Base-by-base conservation (phyloP, 768 basidiomycete species). In the Trichaptum fuscoviolaceum region DNA sequence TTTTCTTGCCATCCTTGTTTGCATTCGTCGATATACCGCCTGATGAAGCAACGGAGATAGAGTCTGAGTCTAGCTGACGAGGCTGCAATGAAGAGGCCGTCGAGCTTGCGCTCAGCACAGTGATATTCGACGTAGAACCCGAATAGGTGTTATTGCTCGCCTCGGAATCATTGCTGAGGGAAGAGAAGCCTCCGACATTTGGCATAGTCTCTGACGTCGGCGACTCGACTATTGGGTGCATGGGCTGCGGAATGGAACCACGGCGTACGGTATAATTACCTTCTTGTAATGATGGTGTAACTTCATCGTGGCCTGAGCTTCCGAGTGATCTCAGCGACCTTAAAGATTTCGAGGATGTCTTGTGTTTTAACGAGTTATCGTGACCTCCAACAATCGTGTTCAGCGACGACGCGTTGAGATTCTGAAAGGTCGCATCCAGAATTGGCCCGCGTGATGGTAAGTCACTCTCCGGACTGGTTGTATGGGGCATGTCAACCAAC, bases 191-290 rank as follows among this genome's bases (percentile, higher is more conserved):
- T 61, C 15, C 59, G 18, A 17, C 24, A 23, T 52, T 20, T 4
- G 42, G 42, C 42, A 52, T 52, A 52, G 12, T 52, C 20, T 52
- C 42, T 15, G 74, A 75, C 2, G 79, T 81, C 7, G 85, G 84
- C 20, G 83, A 83, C 63, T 85, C 83, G 23, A 80, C 78, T 63
- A 83, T 76, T 35, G 79, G 72, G 1, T 75, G 69, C 69, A 73
- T 71, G 68, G 27, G 23, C 25, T 62, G 30, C 59, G 59, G 15
- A 25, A 61, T 61, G 15, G 59, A 61, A 17, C 59, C 59, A 61
- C 59, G 59, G 2, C 59, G 59, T 15, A 9, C 59, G 2, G 42
- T 12, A 20, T 52, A 52, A 52, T 52, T 15, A 52, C 5, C 42
- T 2, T 52, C 42, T 20, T 52, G 42, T 52, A 17, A 36, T 7